Base-by-base conservation (phyloP, 352 stramenopile species). In the Phytophthora capsici region DNA sequence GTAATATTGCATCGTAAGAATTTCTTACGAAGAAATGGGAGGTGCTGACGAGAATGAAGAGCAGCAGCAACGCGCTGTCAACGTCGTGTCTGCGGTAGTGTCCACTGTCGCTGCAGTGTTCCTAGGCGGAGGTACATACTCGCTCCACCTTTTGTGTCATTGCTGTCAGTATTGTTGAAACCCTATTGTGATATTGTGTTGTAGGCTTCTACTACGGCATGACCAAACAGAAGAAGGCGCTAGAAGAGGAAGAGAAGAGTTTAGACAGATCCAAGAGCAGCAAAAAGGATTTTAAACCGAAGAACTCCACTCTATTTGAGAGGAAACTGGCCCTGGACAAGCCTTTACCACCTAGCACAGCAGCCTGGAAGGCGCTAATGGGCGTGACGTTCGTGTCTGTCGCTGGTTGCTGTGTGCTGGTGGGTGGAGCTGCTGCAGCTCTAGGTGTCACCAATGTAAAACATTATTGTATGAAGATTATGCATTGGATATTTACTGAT, bases 191-290 rank as follows among this genome's bases (percentile, higher is more conserved):
- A 73, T 46, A 61, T 67, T 71, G 37, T 65, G 45, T 17, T 58
- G 34, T 53, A 89, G 80, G 80, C 23, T 89, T 89, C 49, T 89
- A 89, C 63, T 84, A 84, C 52, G 80, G 80, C 28, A 70, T 87
- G 67, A 69, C 57, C 2, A 75, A 71, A 41, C 80, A 82, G 52
- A 65, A 78, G 54, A 72, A 75, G 20, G 55, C 66, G 8, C 67
- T 75, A 26, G 54, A 61, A 6, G 60, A 76, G n/a, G 74, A 89
- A 44, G 67, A 83, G 49, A 64, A 73, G 36, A 66, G 48, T 20
- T 30, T 54, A 6, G 40, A 51, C 41, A 52, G 63, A 8, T 56
- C 28, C 7, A 59, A 54, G 13, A 17, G 22, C 4, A 47, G 43
- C 45, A 79, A 70, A 20, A 66, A 64, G 19, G 50, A 63, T 19